These are phyloP conservation scores for Monilinia laxa DNA, from an alignment of 2,329 filamentous ascomycete species.

Conservation along the genomic window DNA sequence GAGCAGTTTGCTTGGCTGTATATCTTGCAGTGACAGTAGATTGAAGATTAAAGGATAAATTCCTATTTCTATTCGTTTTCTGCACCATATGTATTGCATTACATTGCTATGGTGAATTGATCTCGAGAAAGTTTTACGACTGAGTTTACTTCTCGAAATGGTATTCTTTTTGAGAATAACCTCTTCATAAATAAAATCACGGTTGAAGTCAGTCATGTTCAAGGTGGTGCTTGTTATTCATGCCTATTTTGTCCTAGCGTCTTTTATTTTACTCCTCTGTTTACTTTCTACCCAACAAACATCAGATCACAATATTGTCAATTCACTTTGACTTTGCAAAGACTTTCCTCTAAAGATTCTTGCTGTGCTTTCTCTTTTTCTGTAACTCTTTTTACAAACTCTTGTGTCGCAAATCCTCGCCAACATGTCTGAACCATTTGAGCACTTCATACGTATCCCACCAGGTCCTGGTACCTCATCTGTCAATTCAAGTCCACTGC, in stretches of 20 bases:
- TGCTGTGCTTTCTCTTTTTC: not conserved
- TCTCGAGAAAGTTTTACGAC: not conserved
- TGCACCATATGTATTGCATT: not conserved
- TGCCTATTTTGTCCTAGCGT: not conserved
- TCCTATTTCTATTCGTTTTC: not conserved
- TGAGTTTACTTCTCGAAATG: not conserved
- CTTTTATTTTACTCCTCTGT: not conserved
- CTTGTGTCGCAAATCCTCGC: not conserved
- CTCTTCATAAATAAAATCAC: not conserved
- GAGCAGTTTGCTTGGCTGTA: not conserved
- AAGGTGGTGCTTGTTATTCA: not conserved
- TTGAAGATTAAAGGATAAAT: not conserved
- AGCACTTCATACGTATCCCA: not conserved
- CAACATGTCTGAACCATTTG: conserved; percentile 1
- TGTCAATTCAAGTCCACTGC: not conserved
- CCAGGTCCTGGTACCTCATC: not conserved
- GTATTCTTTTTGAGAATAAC: not conserved
- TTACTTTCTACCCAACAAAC: not conserved
- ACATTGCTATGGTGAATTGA: not conserved
- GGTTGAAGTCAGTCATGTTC: not conserved
- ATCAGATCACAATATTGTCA: not conserved
- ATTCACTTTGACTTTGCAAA: not conserved
- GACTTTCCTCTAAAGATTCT: not conserved
- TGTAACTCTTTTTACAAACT: not conserved
- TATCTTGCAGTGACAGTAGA: not conserved